A percentile compares a stretch with the other conserved stretches of the same genome.
Evolutionary conservation across 345 rosid genomes (phyloP).

Genomic region (Moricandia arvensis): DNA sequence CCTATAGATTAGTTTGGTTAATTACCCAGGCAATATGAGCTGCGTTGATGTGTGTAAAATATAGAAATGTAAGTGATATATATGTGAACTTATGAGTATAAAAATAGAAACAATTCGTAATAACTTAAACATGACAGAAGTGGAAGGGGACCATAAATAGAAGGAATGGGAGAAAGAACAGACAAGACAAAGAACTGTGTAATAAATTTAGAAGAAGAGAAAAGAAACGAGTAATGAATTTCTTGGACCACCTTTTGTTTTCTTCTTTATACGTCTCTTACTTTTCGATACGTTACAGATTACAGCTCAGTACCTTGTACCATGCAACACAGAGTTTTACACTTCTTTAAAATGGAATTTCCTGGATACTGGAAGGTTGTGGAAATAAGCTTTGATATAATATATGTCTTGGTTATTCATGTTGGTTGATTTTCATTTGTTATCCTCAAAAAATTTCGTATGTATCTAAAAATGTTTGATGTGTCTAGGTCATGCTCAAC

Average conservation of each 20-base stretch:
- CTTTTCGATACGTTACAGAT: constrained; percentile 6
- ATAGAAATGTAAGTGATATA: background rate
- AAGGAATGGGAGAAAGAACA: constrained; percentile 14
- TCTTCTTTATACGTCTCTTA: background rate
- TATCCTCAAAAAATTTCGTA: background rate
- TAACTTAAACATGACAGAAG: background rate
- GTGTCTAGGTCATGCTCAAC: background rate
- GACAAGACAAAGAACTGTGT: constrained; percentile 12
- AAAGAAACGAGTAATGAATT: background rate
- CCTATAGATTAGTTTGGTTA: background rate
- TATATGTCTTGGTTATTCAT: background rate
- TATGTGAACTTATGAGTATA: background rate
- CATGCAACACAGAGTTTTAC: background rate
- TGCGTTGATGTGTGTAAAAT: background rate
- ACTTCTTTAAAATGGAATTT: too few species aligned
- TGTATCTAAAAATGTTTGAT: background rate
- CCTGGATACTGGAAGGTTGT: too few species aligned
- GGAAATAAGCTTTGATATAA: too few species aligned
- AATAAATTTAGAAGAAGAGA: constrained; percentile 1
- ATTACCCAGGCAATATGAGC: background rate
- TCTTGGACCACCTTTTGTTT: constrained; percentile 26
- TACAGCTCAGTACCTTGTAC: background rate
- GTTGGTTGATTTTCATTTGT: background rate
- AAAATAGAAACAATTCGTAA: background rate
- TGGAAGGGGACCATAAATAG: constrained; percentile 16